These are phyloP conservation scores for Mycena crocata DNA, from an alignment of 768 basidiomycete species.

Conservation along the genomic window DNA sequence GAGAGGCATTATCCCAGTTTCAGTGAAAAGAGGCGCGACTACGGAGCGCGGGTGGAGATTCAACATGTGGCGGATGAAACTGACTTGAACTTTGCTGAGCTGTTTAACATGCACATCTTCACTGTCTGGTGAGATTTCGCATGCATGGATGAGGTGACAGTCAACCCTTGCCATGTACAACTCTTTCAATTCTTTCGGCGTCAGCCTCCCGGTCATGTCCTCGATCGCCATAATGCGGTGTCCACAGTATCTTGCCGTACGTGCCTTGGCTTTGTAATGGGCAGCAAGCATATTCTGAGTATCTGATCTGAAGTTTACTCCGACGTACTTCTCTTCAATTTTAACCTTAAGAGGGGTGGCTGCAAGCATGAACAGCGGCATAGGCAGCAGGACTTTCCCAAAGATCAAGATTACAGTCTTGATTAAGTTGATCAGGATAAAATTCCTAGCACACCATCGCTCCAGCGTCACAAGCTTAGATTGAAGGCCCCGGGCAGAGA, in stretches of 20 bases:
- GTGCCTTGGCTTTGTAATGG: constrained; percentile 2
- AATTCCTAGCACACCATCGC: constrained; percentile 40
- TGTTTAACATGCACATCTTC: no score
- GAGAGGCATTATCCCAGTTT: background rate
- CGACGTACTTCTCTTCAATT: constrained; percentile 32
- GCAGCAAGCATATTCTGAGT: background rate
- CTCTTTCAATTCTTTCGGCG: no score
- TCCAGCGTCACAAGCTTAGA: constrained; percentile 28
- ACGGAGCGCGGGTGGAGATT: background rate
- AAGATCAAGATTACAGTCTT: constrained; percentile 38
- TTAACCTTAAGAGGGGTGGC: constrained; percentile 12
- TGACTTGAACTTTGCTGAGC: no score
- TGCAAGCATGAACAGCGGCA: constrained; percentile 4
- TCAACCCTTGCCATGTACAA: background rate
- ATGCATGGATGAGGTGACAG: background rate
- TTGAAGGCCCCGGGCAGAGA: constrained; percentile 30
- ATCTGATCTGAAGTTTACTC: no score
- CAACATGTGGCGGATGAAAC: background rate
- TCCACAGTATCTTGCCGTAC: no score
- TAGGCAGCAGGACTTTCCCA: constrained; percentile 18
- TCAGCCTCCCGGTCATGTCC: no score
- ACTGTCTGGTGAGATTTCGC: no score
- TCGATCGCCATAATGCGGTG: background rate
- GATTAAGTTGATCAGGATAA: constrained; percentile 38
- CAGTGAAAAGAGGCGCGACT: background rate